phyloP scores from a whole-genome alignment of 2,329 filamentous ascomycete species.

The Penicillium hordei region DNA sequence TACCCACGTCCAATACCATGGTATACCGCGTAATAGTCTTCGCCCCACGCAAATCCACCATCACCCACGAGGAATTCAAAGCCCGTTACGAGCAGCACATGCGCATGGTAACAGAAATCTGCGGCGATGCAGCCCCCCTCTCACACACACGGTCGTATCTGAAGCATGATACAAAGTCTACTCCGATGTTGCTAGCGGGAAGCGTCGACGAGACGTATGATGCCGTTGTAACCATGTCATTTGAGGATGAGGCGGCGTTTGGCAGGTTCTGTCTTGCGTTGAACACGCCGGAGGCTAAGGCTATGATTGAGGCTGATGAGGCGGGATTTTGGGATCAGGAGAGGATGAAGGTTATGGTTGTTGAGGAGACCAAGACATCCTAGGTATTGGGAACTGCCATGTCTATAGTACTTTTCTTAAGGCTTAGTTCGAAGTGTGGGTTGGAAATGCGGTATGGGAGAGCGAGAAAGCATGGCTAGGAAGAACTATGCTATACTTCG shows the following conservation, averaged over 20 bases:
- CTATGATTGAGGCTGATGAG: not conserved
- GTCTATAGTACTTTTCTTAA: not conserved
- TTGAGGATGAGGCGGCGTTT: not conserved
- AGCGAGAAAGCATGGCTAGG: not conserved
- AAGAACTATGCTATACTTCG: too few species aligned
- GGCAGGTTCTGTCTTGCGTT: not conserved
- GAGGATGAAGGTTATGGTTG: slow-evolving; percentile 1
- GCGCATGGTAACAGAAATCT: not conserved
- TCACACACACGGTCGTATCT: not conserved
- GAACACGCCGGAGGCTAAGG: not conserved
- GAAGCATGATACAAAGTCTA: not conserved
- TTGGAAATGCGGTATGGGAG: not conserved
- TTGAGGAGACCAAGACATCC: not conserved
- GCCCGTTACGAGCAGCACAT: slow-evolving; percentile 1
- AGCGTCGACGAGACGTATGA: not conserved
- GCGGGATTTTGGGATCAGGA: slow-evolving; percentile 2
- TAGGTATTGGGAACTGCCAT: too few species aligned
- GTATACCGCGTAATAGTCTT: not conserved
- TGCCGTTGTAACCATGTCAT: not conserved
- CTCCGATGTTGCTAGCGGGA: not conserved
- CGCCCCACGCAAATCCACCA: not conserved
- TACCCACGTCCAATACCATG: not conserved
- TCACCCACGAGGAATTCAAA: not conserved
- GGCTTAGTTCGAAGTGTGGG: too few species aligned
- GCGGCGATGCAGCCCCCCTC: not conserved